Conservation (phyloP, 495 filamentous ascomycete genomes). For the Penicillium argentinense region DNA sequence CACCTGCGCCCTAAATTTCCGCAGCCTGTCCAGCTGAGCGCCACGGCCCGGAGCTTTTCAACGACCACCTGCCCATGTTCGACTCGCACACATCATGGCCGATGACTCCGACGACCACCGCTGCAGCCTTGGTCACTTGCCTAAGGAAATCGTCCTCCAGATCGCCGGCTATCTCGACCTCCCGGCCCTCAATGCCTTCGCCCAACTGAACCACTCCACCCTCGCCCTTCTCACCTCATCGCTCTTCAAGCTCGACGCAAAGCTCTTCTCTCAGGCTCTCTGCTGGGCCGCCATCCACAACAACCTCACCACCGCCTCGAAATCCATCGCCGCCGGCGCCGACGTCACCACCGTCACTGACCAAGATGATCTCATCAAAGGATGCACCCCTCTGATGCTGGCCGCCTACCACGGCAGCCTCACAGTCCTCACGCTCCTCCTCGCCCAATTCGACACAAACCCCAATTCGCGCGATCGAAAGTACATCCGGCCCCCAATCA, state of each 20-base stretch:
- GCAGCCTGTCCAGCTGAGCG: background rate
- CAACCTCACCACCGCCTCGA: constrained; percentile 4
- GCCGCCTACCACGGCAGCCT: constrained; percentile 18
- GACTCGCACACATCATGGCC: constrained; percentile 3
- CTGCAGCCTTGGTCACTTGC: constrained; percentile 5
- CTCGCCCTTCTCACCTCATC: constrained; percentile 13
- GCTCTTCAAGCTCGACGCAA: constrained; percentile 18
- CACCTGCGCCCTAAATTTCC: background rate
- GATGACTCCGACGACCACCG: background rate
- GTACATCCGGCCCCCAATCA: constrained; percentile 32
- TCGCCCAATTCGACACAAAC: constrained; percentile 12
- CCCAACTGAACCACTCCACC: constrained; percentile 6
- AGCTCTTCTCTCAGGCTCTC: constrained; percentile 4
- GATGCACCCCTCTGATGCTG: constrained; percentile 19
- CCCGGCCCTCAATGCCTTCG: constrained; percentile 13
- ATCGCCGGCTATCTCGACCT: constrained; percentile 11
- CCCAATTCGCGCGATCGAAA: constrained; percentile 21
- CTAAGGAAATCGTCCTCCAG: constrained; percentile 16
- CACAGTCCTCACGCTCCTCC: constrained; percentile 11
- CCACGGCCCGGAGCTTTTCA: too few species aligned
- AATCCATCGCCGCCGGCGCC: constrained; percentile 16
- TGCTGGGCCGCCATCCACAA: constrained; percentile 20
- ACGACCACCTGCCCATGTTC: constrained; percentile 1
- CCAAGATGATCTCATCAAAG: constrained; percentile 10
- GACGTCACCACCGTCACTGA: constrained; percentile 12